Evolutionary conservation across 176 grass and related monocot species (phyloP).

Genomic region (Alopecurus myosuroides): DNA sequence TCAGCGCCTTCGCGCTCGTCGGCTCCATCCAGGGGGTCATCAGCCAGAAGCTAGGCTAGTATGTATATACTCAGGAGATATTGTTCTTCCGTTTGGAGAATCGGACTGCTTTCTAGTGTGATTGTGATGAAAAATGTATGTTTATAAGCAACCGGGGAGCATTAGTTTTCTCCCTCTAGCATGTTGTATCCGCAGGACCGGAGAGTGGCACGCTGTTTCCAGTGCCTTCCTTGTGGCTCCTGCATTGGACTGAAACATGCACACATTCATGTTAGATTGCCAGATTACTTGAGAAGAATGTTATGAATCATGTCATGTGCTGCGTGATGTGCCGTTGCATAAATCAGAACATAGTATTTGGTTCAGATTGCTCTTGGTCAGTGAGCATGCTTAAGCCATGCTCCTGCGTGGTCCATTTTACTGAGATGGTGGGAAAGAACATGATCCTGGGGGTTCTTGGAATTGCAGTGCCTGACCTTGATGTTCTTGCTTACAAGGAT

Average conservation of each 20-base stretch:
- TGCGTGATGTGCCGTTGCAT: neutral
- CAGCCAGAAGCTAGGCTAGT: constrained; percentile 47
- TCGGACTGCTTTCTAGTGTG: neutral
- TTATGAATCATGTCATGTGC: neutral
- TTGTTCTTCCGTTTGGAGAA: neutral
- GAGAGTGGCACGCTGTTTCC: neutral
- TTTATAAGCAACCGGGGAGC: neutral
- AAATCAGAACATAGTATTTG: neutral
- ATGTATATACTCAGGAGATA: neutral
- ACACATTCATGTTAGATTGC: neutral
- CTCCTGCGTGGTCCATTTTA: neutral
- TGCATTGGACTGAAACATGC: neutral
- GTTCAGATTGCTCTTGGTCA: neutral
- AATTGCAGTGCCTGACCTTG: neutral
- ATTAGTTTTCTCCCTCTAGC: neutral
- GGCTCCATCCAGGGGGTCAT: constrained; percentile 64
- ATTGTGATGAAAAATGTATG: neutral
- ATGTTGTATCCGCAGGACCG: neutral
- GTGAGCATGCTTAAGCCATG: constrained; percentile 20
- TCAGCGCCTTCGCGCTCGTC: constrained; percentile 63
- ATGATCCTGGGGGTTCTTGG: constrained; percentile 36
- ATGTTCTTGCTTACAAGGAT: constrained; percentile 6
- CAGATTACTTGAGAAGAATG: neutral
- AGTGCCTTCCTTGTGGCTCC: neutral
- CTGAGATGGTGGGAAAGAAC: constrained; percentile 42